Base-by-base conservation (phyloP, 2,329 filamentous ascomycete genomes). In the Alternaria ethzedia region DNA sequence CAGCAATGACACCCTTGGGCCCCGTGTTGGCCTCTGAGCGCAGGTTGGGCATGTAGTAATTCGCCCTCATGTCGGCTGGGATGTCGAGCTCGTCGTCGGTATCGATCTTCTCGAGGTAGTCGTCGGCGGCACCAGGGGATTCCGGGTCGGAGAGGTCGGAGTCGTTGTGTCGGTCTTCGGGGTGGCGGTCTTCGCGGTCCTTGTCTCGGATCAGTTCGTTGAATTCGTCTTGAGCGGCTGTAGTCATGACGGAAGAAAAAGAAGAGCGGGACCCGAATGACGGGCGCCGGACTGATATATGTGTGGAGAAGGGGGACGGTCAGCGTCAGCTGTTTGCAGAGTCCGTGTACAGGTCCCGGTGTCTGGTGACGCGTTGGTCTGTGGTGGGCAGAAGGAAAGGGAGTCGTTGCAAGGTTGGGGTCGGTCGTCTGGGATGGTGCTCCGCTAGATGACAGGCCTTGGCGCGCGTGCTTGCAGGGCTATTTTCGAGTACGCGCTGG, bases 1-100 rank as follows among this genome's bases (percentile, higher is more conserved):
- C 92, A 71, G 92, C 91, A 75, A 96, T 95, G 79, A 96, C 92
- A 66, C 92, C 92, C 83, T 95, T 95, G 70, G 94, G 92, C 50
- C 92, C 92, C 3, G 92, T 95, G 70, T 91, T 89, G 69, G 88
- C 87, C 61, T 90, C 89, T 57, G 83, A 88, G 78, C 92, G 79
- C 64, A 91, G 87, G 75, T 85, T 86, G 73, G 92, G 80, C 78
- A 85, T 82, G 71, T 82, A 82, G 78, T 84, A 85, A 69, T 86
- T 81, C 63, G 85, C 83, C 56, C 89, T 86, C 79, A 89, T 89
- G 73, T 89, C 75, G 68, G 75, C 71, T 54, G 79, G 74, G 25
- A 80, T 64, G 63, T 83, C 81, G 71, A 82, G 79, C 69, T 82
- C 82, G 79, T 82, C 75, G 81, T 80, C 77, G 60, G 84, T 82